These are phyloP conservation scores for Ormosia emarginata DNA, from an alignment of 306 rosid genomes.

Conservation along the genomic window DNA sequence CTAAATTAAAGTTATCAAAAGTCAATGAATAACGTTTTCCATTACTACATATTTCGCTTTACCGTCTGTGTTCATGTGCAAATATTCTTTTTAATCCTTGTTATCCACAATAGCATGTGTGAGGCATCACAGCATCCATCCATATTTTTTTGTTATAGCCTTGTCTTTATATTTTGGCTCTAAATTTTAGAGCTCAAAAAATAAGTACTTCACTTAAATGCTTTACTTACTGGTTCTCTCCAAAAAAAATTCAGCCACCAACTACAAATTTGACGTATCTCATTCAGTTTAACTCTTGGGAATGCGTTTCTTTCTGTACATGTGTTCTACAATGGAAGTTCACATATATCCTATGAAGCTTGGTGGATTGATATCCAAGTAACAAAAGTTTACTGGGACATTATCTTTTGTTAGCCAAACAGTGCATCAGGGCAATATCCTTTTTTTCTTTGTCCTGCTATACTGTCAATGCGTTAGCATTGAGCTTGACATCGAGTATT, in stretches of 20 bases:
- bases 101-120: too few species aligned
- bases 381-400: neutral
- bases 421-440: neutral
- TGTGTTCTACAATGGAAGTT: neutral
- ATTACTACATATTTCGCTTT: too few species aligned
- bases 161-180: neutral
- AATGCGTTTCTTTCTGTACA: neutral
- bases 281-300: neutral
- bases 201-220: neutral
- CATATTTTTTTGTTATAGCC: too few species aligned
- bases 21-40: too few species aligned
- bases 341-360: neutral
- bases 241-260: neutral
- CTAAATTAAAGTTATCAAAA: too few species aligned
- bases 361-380: neutral
- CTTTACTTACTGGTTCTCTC: neutral
- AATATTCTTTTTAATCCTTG: too few species aligned
- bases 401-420: neutral
- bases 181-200: neutral
- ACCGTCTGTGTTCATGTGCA: too few species aligned
- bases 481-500: conserved; percentile 5
- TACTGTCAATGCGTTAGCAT: neutral
- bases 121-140: too few species aligned
- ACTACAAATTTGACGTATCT: neutral
- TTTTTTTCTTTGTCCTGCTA: neutral